Conservation (phyloP, 345 rosid species). For the Moringa oleifera region DNA sequence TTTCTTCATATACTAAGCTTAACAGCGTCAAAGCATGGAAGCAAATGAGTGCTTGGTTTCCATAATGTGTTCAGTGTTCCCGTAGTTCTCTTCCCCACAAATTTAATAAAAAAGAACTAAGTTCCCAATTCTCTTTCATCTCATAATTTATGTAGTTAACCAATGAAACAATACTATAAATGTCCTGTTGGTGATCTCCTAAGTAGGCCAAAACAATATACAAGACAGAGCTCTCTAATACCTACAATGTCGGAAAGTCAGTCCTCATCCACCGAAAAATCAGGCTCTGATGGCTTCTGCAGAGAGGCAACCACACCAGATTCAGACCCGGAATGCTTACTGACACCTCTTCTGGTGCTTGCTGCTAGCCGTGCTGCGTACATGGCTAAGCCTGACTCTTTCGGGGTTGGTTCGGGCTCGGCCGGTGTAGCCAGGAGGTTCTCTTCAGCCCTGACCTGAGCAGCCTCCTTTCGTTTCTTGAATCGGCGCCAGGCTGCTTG, state of each 20-base stretch:
- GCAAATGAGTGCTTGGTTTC: no score
- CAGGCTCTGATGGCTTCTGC: slow-evolving; percentile 82
- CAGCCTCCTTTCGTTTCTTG: slow-evolving; percentile 53
- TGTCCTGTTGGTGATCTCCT: no score
- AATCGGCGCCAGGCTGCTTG: slow-evolving; percentile 79
- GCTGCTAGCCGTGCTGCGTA: slow-evolving; percentile 33
- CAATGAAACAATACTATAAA: no score
- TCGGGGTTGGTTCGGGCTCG: slow-evolving; percentile 16
- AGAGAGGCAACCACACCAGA: slow-evolving; percentile 38
- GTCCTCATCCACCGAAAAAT: slow-evolving; percentile 59
- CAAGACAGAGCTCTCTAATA: no score
- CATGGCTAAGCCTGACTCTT: slow-evolving; percentile 19
- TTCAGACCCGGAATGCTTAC: slow-evolving; percentile 35
- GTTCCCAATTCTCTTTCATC: no score
- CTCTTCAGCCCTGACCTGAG: slow-evolving; percentile 46
- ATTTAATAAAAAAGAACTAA: no score
- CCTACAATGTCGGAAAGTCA: background rate
- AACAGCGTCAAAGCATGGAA: no score
- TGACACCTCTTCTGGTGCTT: slow-evolving; percentile 31
- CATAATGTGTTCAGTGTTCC: no score
- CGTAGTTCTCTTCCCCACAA: no score
- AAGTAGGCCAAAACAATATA: no score
- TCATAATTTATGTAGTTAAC: no score
- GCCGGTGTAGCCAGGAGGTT: slow-evolving; percentile 9
- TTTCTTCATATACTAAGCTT: no score